Base-by-base conservation (phyloP, 176 grass and related monocot species). In the Oropetium thomaeum region DNA sequence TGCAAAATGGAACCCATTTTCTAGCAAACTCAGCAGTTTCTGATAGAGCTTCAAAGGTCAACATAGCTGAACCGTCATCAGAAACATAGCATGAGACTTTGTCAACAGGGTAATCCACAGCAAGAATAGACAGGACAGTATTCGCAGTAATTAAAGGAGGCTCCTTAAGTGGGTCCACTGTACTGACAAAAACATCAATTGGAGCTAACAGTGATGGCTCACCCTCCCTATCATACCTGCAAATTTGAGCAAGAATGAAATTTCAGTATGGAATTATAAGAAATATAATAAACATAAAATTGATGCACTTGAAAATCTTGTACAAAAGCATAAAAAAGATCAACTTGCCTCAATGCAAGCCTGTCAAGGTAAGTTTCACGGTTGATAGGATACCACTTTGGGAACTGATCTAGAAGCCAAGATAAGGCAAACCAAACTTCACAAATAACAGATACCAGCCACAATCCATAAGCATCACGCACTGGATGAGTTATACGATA, bases 61-160 rank as follows among this genome's bases (percentile, higher is more conserved):
- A 54, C 93, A 97, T 97, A 42, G 93, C 93, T 28, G 93, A 93
- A 67, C 93, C 93, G 47, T 97, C 93, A 64, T 97, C 93, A 87
- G 93, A 97, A 79, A 97, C 93, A 85, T 97, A 93, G 78, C 93
- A 97, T 34, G 93, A 97, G 23, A 97, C 88, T 79, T 97, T 97
- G 78, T 93, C 93, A 10, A 97, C 93, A 22, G 93, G 93, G 42
- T 97, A 97, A 74, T 97, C 93, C 38, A 91, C 86, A 29, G 93
- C 51, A 65, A 97, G 90, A 75, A 97, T 93, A 12, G 93, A 97
- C 26, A 97, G 65, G 14, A 97, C 90, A 43, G 90, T 97, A 37
- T 97, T 97, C 29, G 88, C 90, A 60, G 93, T 97, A 64, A 97
- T 81, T 10, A 97, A 60, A 59, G 90, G 93, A 74, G 93, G 90